Evolutionary conservation across 176 grass and related monocot genomes (phyloP).

Genomic region (Aegilops umbellulata): DNA sequence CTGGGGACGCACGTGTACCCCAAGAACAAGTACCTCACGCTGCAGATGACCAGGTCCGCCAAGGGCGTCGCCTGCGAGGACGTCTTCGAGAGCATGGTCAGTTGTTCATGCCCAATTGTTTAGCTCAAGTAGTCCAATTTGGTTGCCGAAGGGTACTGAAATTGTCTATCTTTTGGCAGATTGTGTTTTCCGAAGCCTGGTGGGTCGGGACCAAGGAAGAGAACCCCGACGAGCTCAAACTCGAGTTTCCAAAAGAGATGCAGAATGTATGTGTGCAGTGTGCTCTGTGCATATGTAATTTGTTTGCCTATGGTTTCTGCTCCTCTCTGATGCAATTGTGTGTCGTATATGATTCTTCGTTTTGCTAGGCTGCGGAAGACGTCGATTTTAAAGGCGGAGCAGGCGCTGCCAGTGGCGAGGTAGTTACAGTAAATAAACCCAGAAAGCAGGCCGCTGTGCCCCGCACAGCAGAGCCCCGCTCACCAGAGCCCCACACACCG

Average conservation of each 20-base stretch:
- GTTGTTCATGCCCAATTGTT: background rate
- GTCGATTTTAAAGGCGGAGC: constrained; percentile 94
- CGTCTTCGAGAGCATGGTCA: constrained; percentile 89
- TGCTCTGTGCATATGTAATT: background rate
- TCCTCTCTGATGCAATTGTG: background rate
- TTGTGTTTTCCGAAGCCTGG: constrained; percentile 90
- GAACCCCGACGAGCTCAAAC: constrained; percentile 74
- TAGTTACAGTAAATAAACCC: constrained; percentile 19
- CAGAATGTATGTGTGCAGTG: constrained; percentile 39
- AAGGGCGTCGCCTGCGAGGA: constrained; percentile 90
- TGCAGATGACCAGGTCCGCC: constrained; percentile 75
- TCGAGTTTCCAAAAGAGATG: constrained; percentile 65
- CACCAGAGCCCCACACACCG: no score
- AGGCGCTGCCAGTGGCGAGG: constrained; percentile 44
- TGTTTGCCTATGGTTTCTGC: background rate
- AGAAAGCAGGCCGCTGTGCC: constrained; percentile 7
- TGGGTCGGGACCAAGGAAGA: constrained; percentile 85
- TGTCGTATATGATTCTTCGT: background rate
- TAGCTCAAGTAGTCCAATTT: background rate
- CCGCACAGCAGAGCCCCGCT: constrained; percentile 33
- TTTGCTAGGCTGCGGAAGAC: constrained; percentile 50
- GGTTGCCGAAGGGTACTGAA: background rate
- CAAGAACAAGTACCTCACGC: constrained; percentile 97
- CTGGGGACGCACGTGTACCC: constrained; percentile 93
- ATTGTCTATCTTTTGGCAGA: constrained; percentile 39